Base-by-base conservation (phyloP, 768 basidiomycete species). In the Tephrocybe sp. region DNA sequence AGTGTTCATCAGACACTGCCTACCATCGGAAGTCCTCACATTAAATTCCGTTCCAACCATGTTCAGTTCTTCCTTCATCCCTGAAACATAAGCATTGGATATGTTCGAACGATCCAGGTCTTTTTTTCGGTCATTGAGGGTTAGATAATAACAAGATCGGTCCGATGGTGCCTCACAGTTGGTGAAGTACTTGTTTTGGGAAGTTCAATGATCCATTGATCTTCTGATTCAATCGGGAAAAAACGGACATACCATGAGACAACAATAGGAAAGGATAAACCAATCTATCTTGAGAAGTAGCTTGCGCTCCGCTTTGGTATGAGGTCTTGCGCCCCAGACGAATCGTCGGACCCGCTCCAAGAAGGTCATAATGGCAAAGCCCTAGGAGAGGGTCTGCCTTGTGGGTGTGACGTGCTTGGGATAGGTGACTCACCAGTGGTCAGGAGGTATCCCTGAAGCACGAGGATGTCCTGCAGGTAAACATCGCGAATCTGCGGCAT, bases 11-110 rank as follows among this genome's bases (percentile, higher is more conserved):
- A 8, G 12, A 12, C 5, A 10, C 21, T 3, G 40, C 20, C 20
- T n/a, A n/a, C n/a, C n/a, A n/a, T 36, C 28, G 18, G n/a, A 6
- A 20, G n/a, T 20, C 34, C 72, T 55, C 45, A 80, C 78, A 59
- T 88, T 86, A 60, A 81, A 80, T 41, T 88, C 73, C 34, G 76
- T 83, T 33, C 84, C 85, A 37, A 72, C 63, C 83, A 88, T 85
- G 50, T 75, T 58, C 32, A 89, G 72, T 18, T 86, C 86, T 65
- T 88, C 84, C 54, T 77, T 83, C 86, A 90, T 87, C 5, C 87
- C 87, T 4, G 84, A 86, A n/a, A 87, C 84, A 65, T 86, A 88
- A 10, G 87, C 87, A 65, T 89, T 89, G 57, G 74, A 73, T 24
- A 88, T 71, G 65, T 86, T 86, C 26, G 84, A 83, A 50, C 85